These are phyloP conservation scores for Aspergillus steynii DNA, from an alignment of 495 filamentous ascomycete species.

Conservation along the genomic window DNA sequence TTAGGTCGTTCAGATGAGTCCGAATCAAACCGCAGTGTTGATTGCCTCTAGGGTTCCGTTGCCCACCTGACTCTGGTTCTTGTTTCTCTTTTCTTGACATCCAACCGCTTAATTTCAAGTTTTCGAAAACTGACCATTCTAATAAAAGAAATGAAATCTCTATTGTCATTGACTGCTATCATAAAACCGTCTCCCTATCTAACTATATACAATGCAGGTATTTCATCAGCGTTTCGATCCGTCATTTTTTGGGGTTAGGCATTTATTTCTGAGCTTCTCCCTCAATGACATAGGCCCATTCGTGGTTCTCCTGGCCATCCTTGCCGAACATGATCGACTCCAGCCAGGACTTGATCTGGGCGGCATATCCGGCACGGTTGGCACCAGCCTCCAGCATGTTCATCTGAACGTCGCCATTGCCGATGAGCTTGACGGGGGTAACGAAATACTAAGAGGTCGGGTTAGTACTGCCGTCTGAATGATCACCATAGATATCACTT, in stretches of 20 bases:
- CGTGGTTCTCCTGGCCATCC: slow-evolving; percentile 72
- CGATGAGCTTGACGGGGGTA: slow-evolving; percentile 69
- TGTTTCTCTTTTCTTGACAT: background rate
- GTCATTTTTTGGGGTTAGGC: background rate
- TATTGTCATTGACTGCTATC: slow-evolving; percentile 1
- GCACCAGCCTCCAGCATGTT: slow-evolving; percentile 60
- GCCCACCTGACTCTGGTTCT: background rate
- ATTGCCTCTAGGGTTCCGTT: background rate
- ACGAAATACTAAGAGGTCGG: slow-evolving; percentile 66
- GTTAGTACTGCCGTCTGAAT: background rate
- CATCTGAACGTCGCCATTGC: slow-evolving; percentile 69
- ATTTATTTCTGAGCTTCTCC: slow-evolving; percentile 47
- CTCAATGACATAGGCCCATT: slow-evolving; percentile 76
- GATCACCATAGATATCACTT: slow-evolving; percentile 29
- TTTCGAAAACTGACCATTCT: no score
- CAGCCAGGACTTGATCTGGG: slow-evolving; percentile 74
- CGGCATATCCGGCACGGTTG: slow-evolving; percentile 65
- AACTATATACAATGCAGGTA: background rate
- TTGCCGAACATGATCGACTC: slow-evolving; percentile 84
- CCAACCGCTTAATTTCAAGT: no score
- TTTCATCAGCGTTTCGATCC: background rate
- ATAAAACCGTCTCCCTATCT: slow-evolving; percentile 1
- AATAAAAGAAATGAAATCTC: background rate
- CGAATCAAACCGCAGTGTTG: no score
- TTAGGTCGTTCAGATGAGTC: no score